Percentiles rank a stretch among this genome's conserved stretches.
Conservation (phyloP, 2,329 filamentous ascomycete species). For the Huntiella bhutanensis region DNA sequence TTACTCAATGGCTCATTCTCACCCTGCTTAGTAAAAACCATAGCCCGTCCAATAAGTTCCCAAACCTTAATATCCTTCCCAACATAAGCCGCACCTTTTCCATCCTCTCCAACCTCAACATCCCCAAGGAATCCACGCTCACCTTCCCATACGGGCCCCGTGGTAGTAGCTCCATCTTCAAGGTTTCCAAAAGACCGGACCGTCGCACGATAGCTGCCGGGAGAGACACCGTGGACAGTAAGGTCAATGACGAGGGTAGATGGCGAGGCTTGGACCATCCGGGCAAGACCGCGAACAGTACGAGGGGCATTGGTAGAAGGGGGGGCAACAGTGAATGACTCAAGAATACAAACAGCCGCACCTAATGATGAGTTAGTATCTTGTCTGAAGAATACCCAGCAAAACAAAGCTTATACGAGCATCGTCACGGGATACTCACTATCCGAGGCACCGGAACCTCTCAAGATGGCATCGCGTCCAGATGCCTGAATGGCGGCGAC, state of each 20-base stretch:
- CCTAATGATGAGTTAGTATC: constrained; percentile 22
- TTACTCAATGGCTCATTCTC: constrained; percentile 39
- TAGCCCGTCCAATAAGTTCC: constrained; percentile 88
- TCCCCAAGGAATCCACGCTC: constrained; percentile 43
- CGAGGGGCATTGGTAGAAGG: constrained; percentile 23
- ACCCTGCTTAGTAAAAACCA: constrained; percentile 57
- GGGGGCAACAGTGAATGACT: constrained; percentile 50
- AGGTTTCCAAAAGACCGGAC: constrained; percentile 79
- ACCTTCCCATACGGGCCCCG: constrained; percentile 56
- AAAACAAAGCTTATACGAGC: not conserved
- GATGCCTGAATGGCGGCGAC: constrained; percentile 76
- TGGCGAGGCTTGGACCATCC: constrained; percentile 80
- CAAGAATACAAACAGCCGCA: constrained; percentile 86
- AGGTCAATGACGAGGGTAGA: constrained; percentile 70
- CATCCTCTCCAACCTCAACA: constrained; percentile 55
- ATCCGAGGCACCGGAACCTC: constrained; percentile 70
- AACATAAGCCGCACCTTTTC: constrained; percentile 61
- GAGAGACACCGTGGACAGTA: constrained; percentile 61
- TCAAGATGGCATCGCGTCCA: constrained; percentile 81
- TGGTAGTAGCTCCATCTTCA: constrained; percentile 61
- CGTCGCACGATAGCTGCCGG: constrained; percentile 67
- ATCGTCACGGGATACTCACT: constrained; percentile 29
- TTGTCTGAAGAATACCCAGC: not conserved
- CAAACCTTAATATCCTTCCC: constrained; percentile 73
- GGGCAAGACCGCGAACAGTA: constrained; percentile 65